Evolutionary conservation across 2,329 filamentous ascomycete species (phyloP).

Genomic region (Aspergillus sp.): DNA sequence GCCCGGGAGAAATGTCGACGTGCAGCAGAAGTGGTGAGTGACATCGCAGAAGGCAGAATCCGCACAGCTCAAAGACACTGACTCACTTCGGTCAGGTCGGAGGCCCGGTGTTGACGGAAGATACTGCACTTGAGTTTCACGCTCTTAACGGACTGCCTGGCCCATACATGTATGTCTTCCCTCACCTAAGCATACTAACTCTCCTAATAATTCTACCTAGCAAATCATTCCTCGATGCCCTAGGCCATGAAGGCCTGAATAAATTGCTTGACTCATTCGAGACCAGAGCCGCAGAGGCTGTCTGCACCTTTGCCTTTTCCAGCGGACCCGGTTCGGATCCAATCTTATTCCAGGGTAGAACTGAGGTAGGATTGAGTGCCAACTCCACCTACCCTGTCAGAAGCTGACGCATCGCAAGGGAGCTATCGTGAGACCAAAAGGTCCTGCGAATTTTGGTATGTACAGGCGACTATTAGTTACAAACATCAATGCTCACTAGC

Average conservation of each 20-base stretch:
- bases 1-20: conserved; percentile 81
- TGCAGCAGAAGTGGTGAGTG: conserved; percentile 72
- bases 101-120: conserved; percentile 90
- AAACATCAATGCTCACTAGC: background rate
- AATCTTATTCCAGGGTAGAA: conserved; percentile 88
- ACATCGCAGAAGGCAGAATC: background rate
- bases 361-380: conserved; percentile 58
- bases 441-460: conserved; percentile 79
- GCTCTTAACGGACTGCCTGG: conserved; percentile 89
- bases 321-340: conserved; percentile 80
- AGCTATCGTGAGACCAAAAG: conserved; percentile 81
- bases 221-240: conserved; percentile 86
- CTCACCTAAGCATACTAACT: conserved; percentile 30
- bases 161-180: conserved; percentile 75
- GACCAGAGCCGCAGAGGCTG: conserved; percentile 87
- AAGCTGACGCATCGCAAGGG: conserved; percentile 51
- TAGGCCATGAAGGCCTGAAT: conserved; percentile 84
- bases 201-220: conserved; percentile 49
- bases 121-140: conserved; percentile 91
- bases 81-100: conserved; percentile 58
- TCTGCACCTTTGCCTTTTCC: conserved; percentile 94
- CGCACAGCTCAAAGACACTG: background rate
- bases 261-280: conserved; percentile 85
- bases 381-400: conserved; percentile 1
- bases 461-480: background rate